Evolutionary conservation across 2,329 filamentous ascomycete species (phyloP), one percentile per base, ranked within the genome.

Genomic region (Nannizzia gypsea): DNA sequence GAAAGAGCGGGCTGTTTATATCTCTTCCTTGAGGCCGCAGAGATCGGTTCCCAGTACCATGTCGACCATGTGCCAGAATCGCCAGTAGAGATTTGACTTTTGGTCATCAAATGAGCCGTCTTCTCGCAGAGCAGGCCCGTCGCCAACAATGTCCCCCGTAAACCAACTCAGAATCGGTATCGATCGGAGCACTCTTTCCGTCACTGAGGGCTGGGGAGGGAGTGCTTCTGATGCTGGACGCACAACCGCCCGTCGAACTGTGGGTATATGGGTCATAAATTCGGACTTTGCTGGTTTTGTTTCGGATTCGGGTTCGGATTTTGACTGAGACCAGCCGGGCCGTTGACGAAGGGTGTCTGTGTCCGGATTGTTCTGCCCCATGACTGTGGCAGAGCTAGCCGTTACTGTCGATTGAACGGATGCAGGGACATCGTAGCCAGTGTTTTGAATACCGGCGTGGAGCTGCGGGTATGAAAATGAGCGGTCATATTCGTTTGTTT

Each of bases 91-190:
- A 63, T 80, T 81, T 5, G 82, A 83, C 52, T 75, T 77, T 46
- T 82, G 82, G 78, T 85, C 88, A 72, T 96, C 91, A 66, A 96
- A 77, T 6, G 68, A 68, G 1, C 76, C 76, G 59, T 78, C 75
- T 48, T 78, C 76, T 31, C 70, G 70, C 20, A 78, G 64, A 62
- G 73, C 69, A 6, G 76, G 75, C 1, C 76, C 76, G 60, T 77
- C 75, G 6, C 75, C 76, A 17, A 78, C 76, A 42, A 78, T 75
- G 59, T 76, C 75, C 28, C 73, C 84, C 52, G 83, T 84, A 68
- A 90, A 86, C 83, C 86, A 90, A 66, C 81, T 82, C 62, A 90
- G 74, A 62, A 90, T 79, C 1, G 87, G 87, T 44, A 90, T 82
- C 59, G 80, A 81, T 64, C 81, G 80, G 59, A 88, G 73, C 20